These are phyloP conservation scores for Lentinula guzmanii DNA, from an alignment of 768 basidiomycete genomes.

Conservation along the genomic window DNA sequence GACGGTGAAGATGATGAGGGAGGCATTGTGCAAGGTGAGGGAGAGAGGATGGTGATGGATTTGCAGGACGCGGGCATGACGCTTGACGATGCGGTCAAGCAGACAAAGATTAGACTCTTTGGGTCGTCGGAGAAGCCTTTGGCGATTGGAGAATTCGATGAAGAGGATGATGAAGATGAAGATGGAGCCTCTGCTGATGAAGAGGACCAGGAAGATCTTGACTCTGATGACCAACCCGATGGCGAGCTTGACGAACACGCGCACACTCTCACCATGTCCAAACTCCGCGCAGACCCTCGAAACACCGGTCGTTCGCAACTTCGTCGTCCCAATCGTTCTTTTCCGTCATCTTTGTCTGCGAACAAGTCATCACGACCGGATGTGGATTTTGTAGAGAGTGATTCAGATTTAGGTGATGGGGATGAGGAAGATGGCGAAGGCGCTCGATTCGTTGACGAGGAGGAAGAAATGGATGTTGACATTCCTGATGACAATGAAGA, in stretches of 20 bases:
- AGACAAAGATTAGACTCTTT: constrained; percentile 78
- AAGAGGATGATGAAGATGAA: constrained; percentile 21
- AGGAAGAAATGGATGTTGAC: constrained; percentile 33
- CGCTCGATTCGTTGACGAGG: constrained; percentile 47
- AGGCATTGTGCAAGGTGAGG: constrained; percentile 65
- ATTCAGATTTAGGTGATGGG: constrained; percentile 61
- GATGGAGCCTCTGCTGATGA: constrained; percentile 26
- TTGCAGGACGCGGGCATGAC: constrained; percentile 83
- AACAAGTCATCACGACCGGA: constrained; percentile 25
- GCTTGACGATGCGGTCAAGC: constrained; percentile 76
- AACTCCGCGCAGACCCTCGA: constrained; percentile 16
- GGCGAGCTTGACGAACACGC: constrained; percentile 25
- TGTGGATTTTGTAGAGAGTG: constrained; percentile 71
- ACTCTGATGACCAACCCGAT: constrained; percentile 19
- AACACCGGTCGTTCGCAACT: constrained; percentile 47
- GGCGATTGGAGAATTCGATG: constrained; percentile 18
- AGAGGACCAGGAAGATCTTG: constrained; percentile 27
- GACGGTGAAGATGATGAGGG: constrained; percentile 42
- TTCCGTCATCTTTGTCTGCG: constrained; percentile 21
- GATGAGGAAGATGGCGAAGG: constrained; percentile 44
- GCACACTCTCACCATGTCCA: constrained; percentile 1
- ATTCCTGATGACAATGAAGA: constrained; percentile 49
- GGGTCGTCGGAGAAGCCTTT: constrained; percentile 75
- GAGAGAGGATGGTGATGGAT: constrained; percentile 96
- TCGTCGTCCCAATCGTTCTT: constrained; percentile 37